Evolutionary conservation across 495 filamentous ascomycete species (phyloP), one percentile per base, ranked within the genome.

Genomic region (Saxophila tyrrhenica): DNA sequence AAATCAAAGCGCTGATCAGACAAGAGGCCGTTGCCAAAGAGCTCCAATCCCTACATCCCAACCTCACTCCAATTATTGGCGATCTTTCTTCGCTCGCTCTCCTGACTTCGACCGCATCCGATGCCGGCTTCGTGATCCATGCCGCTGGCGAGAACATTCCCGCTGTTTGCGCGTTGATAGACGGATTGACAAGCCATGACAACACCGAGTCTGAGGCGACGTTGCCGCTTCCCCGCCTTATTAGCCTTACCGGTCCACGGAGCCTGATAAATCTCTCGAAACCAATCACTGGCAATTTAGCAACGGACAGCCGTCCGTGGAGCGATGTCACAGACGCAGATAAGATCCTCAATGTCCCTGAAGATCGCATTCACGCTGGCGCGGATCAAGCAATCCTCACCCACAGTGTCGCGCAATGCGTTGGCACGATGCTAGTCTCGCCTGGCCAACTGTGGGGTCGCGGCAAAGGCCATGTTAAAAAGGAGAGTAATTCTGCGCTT

Each of bases 121-220:
- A 50, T 38, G 57, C 48, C 57, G 57, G 55, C 57, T 59, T 59
- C 57, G 57, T 59, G 51, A 59, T 59, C 45, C 52, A 59, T 46
- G 46, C 52, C 39, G 52, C 50, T 49, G 52, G 52, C 46, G 57
- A 59, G 50, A 51, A 56, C 54, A 46, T 59, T 46, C 44, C 52
- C 45, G 57, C 57, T 51, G 52, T 59, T 45, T 55, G 57, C 52
- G 57, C 57, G 47, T 54, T 59, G 52, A 59, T 59, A 55, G 57
- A 59, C 55, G 57, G n/a, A n/a, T n/a, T n/a, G n/a, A n/a, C n/a
- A n/a, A n/a, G 57, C 32, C 48, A 55, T 46, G 57, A 45, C 44
- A 50, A 51, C 52, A 46, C 50, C 52, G 47, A 35, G 51, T 54
- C 57, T 51, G 50, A 38, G 55, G 57, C 51, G 55, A 51, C 57